Evolutionary conservation across 176 grass and related monocot genomes (phyloP).

Genomic region (Metroxylon sagu): DNA sequence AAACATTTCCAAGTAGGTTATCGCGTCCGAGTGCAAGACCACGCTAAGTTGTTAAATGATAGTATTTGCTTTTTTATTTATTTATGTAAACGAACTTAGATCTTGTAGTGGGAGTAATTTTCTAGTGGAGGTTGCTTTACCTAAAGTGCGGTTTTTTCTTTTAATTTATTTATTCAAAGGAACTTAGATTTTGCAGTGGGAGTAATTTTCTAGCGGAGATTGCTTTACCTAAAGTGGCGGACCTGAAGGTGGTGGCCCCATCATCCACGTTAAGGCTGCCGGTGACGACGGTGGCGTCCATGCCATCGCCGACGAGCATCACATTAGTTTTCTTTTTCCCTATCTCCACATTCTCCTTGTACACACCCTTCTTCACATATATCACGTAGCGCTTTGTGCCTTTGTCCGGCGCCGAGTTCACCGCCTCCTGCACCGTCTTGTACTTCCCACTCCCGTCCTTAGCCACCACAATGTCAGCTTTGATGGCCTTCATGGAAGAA

Average conservation of each 20-base stretch:
- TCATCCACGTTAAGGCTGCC: slow-evolving; percentile 49
- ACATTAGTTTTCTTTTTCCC: slow-evolving; percentile 45
- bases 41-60: too few species aligned
- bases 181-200: too few species aligned
- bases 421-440: slow-evolving; percentile 39
- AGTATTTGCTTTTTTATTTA: too few species aligned
- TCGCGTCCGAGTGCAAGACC: too few species aligned
- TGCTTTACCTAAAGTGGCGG: slow-evolving; percentile 43
- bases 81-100: too few species aligned
- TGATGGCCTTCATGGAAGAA: background rate
- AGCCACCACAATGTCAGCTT: slow-evolving; percentile 45
- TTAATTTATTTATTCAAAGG: too few species aligned
- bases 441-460: slow-evolving; percentile 47
- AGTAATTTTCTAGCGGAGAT: too few species aligned
- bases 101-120: too few species aligned
- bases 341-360: slow-evolving; percentile 43
- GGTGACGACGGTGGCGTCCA: slow-evolving; percentile 49
- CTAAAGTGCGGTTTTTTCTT: too few species aligned
- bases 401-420: slow-evolving; percentile 35
- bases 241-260: slow-evolving; percentile 47
- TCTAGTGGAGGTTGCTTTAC: too few species aligned
- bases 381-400: slow-evolving; percentile 41
- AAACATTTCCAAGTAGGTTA: too few species aligned
- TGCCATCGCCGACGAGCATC: slow-evolving; percentile 55
- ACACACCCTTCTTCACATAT: slow-evolving; percentile 48